These are phyloP conservation scores for Backusella psychrophila DNA, from an alignment of 192 early-diverging fungal genomes.

Conservation along the genomic window DNA sequence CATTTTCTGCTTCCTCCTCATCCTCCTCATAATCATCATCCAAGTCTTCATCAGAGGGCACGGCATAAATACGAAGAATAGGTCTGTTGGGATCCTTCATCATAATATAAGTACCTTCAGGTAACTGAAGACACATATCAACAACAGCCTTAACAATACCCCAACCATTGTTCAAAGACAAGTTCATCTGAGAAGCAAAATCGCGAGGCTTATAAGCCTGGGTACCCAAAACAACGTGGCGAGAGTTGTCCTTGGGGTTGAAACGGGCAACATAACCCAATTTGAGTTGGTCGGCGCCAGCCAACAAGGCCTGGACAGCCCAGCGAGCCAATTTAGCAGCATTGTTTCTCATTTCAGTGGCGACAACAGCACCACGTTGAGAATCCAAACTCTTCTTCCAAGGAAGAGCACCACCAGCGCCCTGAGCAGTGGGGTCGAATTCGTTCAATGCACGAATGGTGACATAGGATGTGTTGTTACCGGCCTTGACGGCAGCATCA, in stretches of 20 bases:
- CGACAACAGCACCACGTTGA: slow-evolving; percentile 94
- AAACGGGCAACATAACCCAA: slow-evolving; percentile 81
- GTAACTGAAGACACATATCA: slow-evolving; percentile 77
- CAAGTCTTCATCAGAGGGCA: slow-evolving; percentile 68
- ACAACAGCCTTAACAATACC: slow-evolving; percentile 95
- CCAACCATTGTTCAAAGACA: slow-evolving; percentile 87
- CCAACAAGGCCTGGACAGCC: slow-evolving; percentile 89
- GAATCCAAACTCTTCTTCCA: slow-evolving; percentile 95
- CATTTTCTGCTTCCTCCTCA: slow-evolving; percentile 43
- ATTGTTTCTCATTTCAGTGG: slow-evolving; percentile 98
- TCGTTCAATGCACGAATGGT: slow-evolving; percentile 89
- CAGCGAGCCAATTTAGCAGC: slow-evolving; percentile 91
- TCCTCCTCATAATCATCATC: slow-evolving; percentile 62
- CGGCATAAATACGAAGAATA: slow-evolving; percentile 76
- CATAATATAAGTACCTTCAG: slow-evolving; percentile 95
- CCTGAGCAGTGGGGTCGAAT: slow-evolving; percentile 84
- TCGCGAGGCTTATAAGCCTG: slow-evolving; percentile 87
- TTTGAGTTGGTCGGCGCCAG: slow-evolving; percentile 88
- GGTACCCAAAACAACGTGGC: slow-evolving; percentile 83
- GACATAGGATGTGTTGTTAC: slow-evolving; percentile 49
- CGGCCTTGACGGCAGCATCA: slow-evolving; percentile 71
- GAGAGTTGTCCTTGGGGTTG: slow-evolving; percentile 71
- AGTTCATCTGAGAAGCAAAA: slow-evolving; percentile 86
- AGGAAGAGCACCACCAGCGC: slow-evolving; percentile 84
- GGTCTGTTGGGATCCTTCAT: slow-evolving; percentile 97